Evolutionary conservation across 2,329 filamentous ascomycete genomes (phyloP).

Genomic region (Beauveria sp.): DNA sequence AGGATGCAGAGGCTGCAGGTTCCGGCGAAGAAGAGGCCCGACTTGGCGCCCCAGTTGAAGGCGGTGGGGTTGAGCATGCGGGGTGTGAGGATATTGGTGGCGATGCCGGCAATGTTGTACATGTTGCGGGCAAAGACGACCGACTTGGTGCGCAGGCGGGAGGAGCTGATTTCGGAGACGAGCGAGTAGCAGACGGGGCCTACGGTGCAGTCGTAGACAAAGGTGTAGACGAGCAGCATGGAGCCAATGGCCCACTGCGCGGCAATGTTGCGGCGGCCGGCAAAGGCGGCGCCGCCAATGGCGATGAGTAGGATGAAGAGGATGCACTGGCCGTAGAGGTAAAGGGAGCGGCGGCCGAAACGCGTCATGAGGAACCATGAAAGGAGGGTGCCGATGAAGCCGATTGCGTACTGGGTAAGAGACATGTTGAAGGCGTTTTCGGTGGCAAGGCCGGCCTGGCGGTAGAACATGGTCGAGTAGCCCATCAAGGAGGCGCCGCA

Average conservation of each 20-base stretch:
- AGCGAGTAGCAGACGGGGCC: conserved; percentile 71
- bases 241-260: conserved; percentile 32
- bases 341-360: conserved; percentile 31
- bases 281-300: conserved; percentile 32
- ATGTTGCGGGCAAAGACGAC: conserved; percentile 37
- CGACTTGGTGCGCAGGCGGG: conserved; percentile 38
- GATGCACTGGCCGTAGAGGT: conserved; percentile 27
- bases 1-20: conserved; percentile 36
- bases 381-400: conserved; percentile 29
- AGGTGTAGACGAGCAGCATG: conserved; percentile 34
- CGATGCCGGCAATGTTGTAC: conserved; percentile 42
- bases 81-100: conserved; percentile 38
- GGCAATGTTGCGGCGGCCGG: conserved; percentile 22
- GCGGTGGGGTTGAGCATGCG: conserved; percentile 39
- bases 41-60: conserved; percentile 41
- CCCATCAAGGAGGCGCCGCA: conserved; percentile 41
- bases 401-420: conserved; percentile 29
- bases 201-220: conserved; percentile 33
- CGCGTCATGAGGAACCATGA: conserved; percentile 31
- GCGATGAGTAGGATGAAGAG: conserved; percentile 27
- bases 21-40: conserved; percentile 37
- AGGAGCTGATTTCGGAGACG: conserved; percentile 48
- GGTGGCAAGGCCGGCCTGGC: conserved; percentile 33
- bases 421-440: conserved; percentile 30
- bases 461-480: conserved; percentile 49